phyloP scores from a whole-genome alignment of 2,329 filamentous ascomycete genomes.

The Incumbomyces lentus region DNA sequence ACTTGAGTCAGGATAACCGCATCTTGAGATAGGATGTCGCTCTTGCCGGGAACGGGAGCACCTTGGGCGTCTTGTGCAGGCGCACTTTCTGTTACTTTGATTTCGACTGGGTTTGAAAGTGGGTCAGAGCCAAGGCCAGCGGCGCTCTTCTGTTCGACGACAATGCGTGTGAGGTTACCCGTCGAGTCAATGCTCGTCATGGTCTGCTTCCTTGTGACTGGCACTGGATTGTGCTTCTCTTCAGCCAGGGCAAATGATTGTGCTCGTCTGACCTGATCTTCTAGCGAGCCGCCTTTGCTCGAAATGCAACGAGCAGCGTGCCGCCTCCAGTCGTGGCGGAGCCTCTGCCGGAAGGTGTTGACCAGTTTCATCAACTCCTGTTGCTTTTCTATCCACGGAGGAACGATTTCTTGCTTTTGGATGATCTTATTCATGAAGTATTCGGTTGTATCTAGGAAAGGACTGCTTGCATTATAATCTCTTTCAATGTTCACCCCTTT shows the following conservation, averaged over 20 bases:
- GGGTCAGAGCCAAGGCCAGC: conserved; percentile 8
- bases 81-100: conserved; percentile 23
- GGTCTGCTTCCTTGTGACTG: conserved; percentile 31
- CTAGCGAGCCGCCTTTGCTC: conserved; percentile 62
- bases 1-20: neutral
- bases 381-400: conserved; percentile 98
- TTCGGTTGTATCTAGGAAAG: conserved; percentile 91
- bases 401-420: conserved; percentile 86
- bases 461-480: conserved; percentile 73
- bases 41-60: conserved; percentile 7
- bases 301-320: conserved; percentile 72
- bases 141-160: conserved; percentile 27
- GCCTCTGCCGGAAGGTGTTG: conserved; percentile 58
- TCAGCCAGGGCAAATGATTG: conserved; percentile 69
- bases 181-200: conserved; percentile 34
- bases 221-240: conserved; percentile 28
- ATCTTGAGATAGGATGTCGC: neutral
- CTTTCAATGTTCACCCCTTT: conserved; percentile 58
- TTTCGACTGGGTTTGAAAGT: conserved; percentile 11
- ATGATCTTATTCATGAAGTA: conserved; percentile 99
- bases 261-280: conserved; percentile 62
- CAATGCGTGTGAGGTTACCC: conserved; percentile 34
- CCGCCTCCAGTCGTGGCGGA: conserved; percentile 74
- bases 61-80: conserved; percentile 14
- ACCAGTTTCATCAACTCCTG: conserved; percentile 69